phyloP scores from a whole-genome alignment of 352 stramenopile species.

The Blastocystis sp. region DNA sequence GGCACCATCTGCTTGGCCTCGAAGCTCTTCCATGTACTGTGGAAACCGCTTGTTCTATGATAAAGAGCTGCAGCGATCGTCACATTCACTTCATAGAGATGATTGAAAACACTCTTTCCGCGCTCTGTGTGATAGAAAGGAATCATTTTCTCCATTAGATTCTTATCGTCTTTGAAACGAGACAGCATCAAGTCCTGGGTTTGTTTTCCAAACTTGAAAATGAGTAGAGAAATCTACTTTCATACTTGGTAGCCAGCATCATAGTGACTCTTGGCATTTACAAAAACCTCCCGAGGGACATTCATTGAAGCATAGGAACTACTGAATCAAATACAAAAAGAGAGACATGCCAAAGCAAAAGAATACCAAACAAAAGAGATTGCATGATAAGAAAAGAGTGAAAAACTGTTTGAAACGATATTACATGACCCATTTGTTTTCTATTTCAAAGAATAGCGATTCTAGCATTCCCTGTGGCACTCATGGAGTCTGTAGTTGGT shows the following conservation, averaged over 20 bases:
- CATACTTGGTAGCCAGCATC: neutral
- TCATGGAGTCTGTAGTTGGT: too few relatives aligned
- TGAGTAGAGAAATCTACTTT: neutral
- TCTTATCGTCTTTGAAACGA: constrained; percentile 18
- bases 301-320: neutral
- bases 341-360: neutral
- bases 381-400: neutral
- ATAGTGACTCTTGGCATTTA: constrained; percentile 20
- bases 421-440: too few relatives aligned
- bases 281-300: neutral
- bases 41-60: constrained; percentile 30
- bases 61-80: neutral
- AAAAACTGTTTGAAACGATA: neutral
- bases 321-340: neutral
- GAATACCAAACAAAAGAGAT: neutral
- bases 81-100: constrained; percentile 47
- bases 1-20: constrained; percentile 3
- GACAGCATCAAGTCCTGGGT: neutral
- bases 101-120: constrained; percentile 55
- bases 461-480: too few relatives aligned
- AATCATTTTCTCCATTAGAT: constrained; percentile 55
- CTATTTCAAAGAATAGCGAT: too few relatives aligned
- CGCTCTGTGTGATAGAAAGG: constrained; percentile 26
- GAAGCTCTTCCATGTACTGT: constrained; percentile 55
- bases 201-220: constrained; percentile 7